A percentile compares a stretch with the other conserved stretches of the same genome.
phyloP scores from a whole-genome alignment of 2,329 filamentous ascomycete genomes.

The Pyrenophora graminea region DNA sequence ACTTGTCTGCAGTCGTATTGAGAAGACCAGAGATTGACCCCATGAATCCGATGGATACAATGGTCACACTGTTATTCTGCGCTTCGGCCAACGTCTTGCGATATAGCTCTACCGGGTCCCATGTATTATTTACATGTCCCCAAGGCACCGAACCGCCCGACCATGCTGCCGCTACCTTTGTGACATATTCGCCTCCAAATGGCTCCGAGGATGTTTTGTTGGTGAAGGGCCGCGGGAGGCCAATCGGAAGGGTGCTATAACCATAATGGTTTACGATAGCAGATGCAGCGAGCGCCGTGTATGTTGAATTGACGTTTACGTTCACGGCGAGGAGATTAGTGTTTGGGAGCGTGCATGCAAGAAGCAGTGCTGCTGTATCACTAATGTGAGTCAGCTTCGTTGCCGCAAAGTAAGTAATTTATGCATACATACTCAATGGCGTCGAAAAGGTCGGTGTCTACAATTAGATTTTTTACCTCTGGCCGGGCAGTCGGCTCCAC shows the following conservation, averaged over 20 bases:
- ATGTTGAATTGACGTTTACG: constrained; percentile 26
- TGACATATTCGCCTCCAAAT: constrained; percentile 51
- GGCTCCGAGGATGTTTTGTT: constrained; percentile 53
- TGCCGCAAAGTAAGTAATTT: not conserved
- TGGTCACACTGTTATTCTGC: constrained; percentile 50
- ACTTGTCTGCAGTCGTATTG: constrained; percentile 50
- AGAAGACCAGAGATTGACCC: constrained; percentile 55
- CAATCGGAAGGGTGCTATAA: constrained; percentile 45
- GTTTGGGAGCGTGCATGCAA: constrained; percentile 8
- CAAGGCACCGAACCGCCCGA: constrained; percentile 44
- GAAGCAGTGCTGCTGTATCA: constrained; percentile 6
- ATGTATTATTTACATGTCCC: constrained; percentile 41
- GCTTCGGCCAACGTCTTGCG: constrained; percentile 50
- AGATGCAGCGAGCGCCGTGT: constrained; percentile 47
- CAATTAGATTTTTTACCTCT: not conserved
- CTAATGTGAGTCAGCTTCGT: not conserved
- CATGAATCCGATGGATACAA: constrained; percentile 54
- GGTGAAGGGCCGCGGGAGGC: constrained; percentile 47
- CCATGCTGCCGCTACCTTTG: constrained; percentile 53
- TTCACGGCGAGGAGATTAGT: constrained; percentile 10
- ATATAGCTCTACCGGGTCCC: constrained; percentile 51
- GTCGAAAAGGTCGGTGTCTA: constrained; percentile 9
- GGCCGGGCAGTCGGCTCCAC: not conserved
- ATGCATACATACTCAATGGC: constrained; percentile 4
- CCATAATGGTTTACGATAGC: constrained; percentile 51